Evolutionary conservation across 768 basidiomycete species (phyloP), one percentile per base, ranked within the genome.

Genomic region (Tricholomella constricta): DNA sequence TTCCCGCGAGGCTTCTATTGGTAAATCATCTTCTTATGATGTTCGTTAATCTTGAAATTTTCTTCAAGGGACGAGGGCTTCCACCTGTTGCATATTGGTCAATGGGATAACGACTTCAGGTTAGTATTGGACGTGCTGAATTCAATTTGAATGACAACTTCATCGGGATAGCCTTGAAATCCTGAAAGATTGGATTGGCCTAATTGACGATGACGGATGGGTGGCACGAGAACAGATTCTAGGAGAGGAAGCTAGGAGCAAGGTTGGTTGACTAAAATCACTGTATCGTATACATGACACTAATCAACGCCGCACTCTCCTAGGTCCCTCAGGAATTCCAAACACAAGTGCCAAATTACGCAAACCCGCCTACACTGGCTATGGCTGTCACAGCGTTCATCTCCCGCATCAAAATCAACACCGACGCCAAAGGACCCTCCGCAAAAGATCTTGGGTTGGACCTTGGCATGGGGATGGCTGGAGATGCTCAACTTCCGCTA

Each of bases 1-100:
- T 98, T 98, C 77, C 95, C 95, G 0, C 79, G 95, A 67, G 95
- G 95, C 15, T 98, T 98, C 71, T 98, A 98, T 69, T 98, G 95
- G 91, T 90, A 68, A 32, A 41, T 43, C n/a, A 11, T 15, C 41
- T 37, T 8, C 17, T 25, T 40, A 52, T 31, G 31, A 11, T 31
- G 50, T 19, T 23, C 46, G 52, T 22, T 48, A 20, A 17, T 42
- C 47, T 55, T 68, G 12, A 66, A 44, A 38, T 42, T 17, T 48
- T 34, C 43, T 37, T 19, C 10, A 62, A 93, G 91, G 95, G 95
- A 98, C 68, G 95, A 98, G 71, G 95, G 95, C 1, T 98, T 98
- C 77, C 95, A 98, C 70, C 72, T 98, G 26, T 71, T 94, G 29
- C 87, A 95, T 59, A 91, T 98, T 40, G 93, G 93, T 15, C 84